Evolutionary conservation across 2,329 filamentous ascomycete species (phyloP), one percentile per base, ranked within the genome.

Genomic region (Sporothrix pallida): DNA sequence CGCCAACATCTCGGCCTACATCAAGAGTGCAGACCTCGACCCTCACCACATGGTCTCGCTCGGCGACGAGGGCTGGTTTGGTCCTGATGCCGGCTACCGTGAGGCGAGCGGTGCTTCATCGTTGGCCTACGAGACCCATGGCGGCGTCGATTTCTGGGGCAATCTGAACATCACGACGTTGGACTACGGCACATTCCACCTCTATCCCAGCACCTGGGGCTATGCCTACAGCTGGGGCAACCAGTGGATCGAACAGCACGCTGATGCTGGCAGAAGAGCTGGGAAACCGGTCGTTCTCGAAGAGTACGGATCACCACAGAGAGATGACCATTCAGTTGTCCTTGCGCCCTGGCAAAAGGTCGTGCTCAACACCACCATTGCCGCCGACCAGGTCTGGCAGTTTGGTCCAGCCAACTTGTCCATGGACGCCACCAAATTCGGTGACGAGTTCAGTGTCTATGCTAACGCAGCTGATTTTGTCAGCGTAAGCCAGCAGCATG

Each of bases 41-140:
- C 74, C 78, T 37, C 79, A 81, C 76, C 83, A 84, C 76, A 90
- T 87, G 80, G 85, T 91, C 75, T 88, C 91, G 78, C 91, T 89
- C 88, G 89, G 89, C 72, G 87, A 85, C 76, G 83, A 86, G 76
- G 89, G 89, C 77, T 78, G 87, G 92, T 80, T 92, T 92, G 80
- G 85, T 83, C 13, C 82, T 92, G 13, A 91, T 77, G 90, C 84
- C 74, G 83, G 83, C 8, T 83, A 86, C 75, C 37, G 52, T 8
- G 76, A 76, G 13, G 85, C 86, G 2, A 87, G 88, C 70, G 84
- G 83, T 13, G 83, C 82, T 70, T 54, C 54, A 9, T 71, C 72
- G 20, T n/a, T 54, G 2, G 74, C 68, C 23, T 89, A 89, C 77
- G 87, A 87, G 3, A 89, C 87, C 79, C 79, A 81, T 8, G 84